A percentile compares a stretch with the other conserved stretches of the same genome.
phyloP scores from a whole-genome alignment of 1,284 basidiomycete species.

The Trichosporon coremiiforme region DNA sequence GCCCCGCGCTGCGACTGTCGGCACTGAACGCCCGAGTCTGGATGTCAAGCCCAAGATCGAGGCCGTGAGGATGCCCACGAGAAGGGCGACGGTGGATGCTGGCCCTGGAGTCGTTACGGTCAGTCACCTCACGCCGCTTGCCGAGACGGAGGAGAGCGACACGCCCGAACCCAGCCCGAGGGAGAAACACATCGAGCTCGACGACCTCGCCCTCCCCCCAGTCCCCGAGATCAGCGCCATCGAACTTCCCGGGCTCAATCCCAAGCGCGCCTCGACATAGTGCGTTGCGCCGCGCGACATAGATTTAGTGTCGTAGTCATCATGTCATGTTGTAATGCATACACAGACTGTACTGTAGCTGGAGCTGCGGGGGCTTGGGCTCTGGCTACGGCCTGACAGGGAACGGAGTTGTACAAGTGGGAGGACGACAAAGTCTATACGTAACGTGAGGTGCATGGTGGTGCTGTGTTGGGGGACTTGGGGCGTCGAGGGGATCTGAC shows the following conservation, averaged over 20 bases:
- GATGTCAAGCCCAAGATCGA: not conserved
- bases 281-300: too few species aligned
- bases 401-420: not conserved
- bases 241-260: not conserved
- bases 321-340: constrained; percentile 12
- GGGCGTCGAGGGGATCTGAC: too few species aligned
- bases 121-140: not conserved
- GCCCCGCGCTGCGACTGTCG: constrained; percentile 11
- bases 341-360: constrained; percentile 3
- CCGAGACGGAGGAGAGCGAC: not conserved
- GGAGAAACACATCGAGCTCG: not conserved
- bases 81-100: not conserved
- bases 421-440: not conserved
- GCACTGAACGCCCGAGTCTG: not conserved
- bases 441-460: not conserved
- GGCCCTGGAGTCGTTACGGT: not conserved
- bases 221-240: constrained; percentile 9
- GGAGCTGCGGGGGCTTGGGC: too few species aligned
- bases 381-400: not conserved
- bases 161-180: not conserved
- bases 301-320: too few species aligned
- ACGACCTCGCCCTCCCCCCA: not conserved
- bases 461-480: not conserved
- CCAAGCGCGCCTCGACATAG: not conserved
- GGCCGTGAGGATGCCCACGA: not conserved